These are phyloP conservation scores for Goffeauzyma gilvescens DNA, from an alignment of 768 basidiomycete species.

Conservation along the genomic window DNA sequence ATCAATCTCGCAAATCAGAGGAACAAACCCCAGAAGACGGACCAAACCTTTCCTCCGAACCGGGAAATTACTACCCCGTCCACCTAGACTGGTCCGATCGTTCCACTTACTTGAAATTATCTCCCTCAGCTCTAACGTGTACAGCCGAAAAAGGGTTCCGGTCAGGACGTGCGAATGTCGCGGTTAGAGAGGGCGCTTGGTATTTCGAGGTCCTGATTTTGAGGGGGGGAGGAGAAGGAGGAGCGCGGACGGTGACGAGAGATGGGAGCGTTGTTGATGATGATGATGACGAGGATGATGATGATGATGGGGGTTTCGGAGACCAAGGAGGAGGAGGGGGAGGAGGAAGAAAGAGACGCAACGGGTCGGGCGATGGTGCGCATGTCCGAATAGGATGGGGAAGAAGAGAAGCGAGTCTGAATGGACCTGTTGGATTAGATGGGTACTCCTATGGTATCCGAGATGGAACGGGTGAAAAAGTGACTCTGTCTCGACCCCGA, in stretches of 20 bases:
- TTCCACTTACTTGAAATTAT: conserved; percentile 25
- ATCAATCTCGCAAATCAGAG: too few species aligned
- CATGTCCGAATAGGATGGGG: conserved; percentile 85
- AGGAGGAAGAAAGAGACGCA: conserved; percentile 20
- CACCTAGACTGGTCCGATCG: conserved; percentile 29
- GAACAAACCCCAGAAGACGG: too few species aligned
- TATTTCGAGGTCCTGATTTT: conserved; percentile 78
- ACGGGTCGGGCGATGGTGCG: conserved; percentile 42
- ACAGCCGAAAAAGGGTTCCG: conserved; percentile 76
- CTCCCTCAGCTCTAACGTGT: conserved; percentile 17
- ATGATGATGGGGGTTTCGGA: conserved; percentile 54
- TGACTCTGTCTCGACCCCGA: conserved; percentile 60
- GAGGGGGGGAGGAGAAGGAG: conserved; percentile 22
- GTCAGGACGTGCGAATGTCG: conserved; percentile 72
- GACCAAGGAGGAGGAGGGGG: conserved; percentile 36
- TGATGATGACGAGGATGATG: not conserved
- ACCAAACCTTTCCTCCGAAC: too few species aligned
- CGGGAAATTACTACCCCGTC: too few species aligned
- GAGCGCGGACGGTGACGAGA: not conserved
- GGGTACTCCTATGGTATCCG: conserved; percentile 81
- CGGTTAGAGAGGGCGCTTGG: conserved; percentile 75
- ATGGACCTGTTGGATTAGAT: conserved; percentile 79
- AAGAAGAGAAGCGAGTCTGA: conserved; percentile 76
- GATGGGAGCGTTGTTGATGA: not conserved
- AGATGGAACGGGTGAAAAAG: conserved; percentile 82